Base-by-base conservation (phyloP, 2,329 filamentous ascomycete species). In the Aspergillus chevalieri region DNA sequence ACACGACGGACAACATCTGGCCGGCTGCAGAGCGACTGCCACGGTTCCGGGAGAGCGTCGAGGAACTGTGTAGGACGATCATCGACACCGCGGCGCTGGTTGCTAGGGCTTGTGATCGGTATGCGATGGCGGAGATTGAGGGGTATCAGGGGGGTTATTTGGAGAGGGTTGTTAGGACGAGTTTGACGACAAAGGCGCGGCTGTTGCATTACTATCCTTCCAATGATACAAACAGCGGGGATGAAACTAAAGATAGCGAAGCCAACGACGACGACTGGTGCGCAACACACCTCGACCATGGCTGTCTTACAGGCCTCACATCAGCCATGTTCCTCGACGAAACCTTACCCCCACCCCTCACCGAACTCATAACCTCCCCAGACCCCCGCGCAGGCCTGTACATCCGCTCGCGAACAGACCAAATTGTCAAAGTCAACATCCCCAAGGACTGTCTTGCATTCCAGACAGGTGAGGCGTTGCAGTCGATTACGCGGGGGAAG, bases 271-370 rank as follows among this genome's bases (percentile, higher is more conserved):
- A 96, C 68, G 88, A 94, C 71, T 98, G 93, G 93, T 98, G 92
- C 68, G 88, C 90, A 7, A 77, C 73, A 2, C 74, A 77, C 52
- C 51, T 93, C 49, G 92, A 97, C 68, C 90, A 96, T 62, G 90
- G 93, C 41, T 97, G 92, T 65, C 78, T 98, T 28, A 98, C 93
- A 0, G 92, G 91, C 12, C 78, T 98, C 30, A 98, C 93, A 0
- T 92, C 87, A 2, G 91, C 92, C 58, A 95, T 97, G 90, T 97
- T 95, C 68, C 79, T 97, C 54, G 89, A 97, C 64, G 92, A 97
- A 72, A 71, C 72, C 0, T 65, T 65, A 8, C 61, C 74, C 24
- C 55, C 56, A 14, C 53, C 28, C 14, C 77, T 95, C 0, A 73
- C 78, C 0, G 92, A 96, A 70, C 80, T 96, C 0, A 67, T 82